A percentile compares a stretch with the other conserved stretches of the same genome.
phyloP scores from a whole-genome alignment of 2,329 filamentous ascomycete genomes.

The Blastomyces percursus region DNA sequence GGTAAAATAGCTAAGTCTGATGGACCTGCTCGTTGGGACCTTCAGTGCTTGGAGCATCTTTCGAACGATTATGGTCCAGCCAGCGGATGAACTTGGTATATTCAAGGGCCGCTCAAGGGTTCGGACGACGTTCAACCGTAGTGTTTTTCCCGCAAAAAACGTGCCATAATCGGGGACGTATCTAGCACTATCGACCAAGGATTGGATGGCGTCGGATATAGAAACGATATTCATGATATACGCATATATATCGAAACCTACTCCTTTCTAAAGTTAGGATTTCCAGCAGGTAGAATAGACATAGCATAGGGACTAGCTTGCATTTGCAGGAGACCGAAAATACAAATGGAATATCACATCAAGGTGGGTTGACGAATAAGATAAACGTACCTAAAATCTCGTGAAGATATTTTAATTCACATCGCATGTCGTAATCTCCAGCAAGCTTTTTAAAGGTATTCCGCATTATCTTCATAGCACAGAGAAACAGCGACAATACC shows the following conservation, averaged over 20 bases:
- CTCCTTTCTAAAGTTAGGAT: background rate
- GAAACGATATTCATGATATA: background rate
- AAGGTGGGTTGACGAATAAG: background rate
- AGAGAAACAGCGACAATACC: background rate
- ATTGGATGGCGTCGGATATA: background rate
- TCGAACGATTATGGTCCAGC: background rate
- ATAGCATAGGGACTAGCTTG: background rate
- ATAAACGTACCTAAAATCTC: background rate
- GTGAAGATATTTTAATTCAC: background rate
- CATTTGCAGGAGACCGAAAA: background rate
- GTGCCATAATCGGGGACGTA: background rate
- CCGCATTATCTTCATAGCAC: background rate
- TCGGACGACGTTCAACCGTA: background rate
- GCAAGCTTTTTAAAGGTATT: background rate
- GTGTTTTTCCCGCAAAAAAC: background rate
- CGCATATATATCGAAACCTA: background rate
- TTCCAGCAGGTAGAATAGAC: background rate
- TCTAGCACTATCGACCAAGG: background rate
- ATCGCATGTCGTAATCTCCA: background rate
- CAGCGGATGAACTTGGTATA: background rate
- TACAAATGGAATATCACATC: background rate
- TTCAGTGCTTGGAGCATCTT: background rate
- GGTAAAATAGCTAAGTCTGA: background rate
- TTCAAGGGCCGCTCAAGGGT: background rate
- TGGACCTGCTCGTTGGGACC: background rate